Base-by-base conservation (phyloP, 208 protist species). In the Trypanosoma vivax region DNA sequence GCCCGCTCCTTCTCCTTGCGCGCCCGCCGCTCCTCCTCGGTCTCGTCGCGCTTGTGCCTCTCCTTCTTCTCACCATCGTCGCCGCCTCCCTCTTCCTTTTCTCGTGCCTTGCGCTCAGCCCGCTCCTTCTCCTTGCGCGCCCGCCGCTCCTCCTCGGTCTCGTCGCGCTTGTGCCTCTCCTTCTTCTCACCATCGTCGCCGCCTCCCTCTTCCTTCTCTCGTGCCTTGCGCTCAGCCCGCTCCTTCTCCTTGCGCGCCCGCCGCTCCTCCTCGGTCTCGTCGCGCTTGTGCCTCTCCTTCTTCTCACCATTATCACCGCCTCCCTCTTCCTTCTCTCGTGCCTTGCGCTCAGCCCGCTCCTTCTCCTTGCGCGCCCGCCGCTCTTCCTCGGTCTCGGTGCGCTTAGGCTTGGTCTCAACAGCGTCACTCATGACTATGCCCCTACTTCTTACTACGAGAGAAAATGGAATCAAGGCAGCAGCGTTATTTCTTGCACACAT, bases 231-330 rank as follows among this genome's bases (percentile, higher is more conserved):
- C 31, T 64, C 60, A 24, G 43, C 51, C 18, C 48, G 59, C 50
- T 83, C 79, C 5, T 56, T 54, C 50, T 87, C 76, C 53, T 89
- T 87, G 31, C 85, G 76, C 2, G 63, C 64, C 1, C 66, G 65
- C 1, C 81, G 72, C 51, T 89, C 81, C 52, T 92, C 85, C 40
- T 92, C 79, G 0, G 81, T 83, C 40, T 93, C 85, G 34, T 60
- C 45, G 4, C 56, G 42, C 46, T 50, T 60, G 3, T 33, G 39
- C 31, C 46, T 60, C 29, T 40, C 10, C n/a, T n/a, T n/a, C n/a
- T n/a, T n/a, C n/a, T n/a, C n/a, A n/a, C n/a, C n/a, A n/a, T n/a
- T n/a, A n/a, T n/a, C n/a, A n/a, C 35, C 38, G 13, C 31, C 48
- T 27, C 25, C 61, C 23, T 48, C 47, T 18, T 52, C 48, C 50